Conservation (phyloP, 108 stramenopile species). For the Pinguiococcus pyrenoidosus region DNA sequence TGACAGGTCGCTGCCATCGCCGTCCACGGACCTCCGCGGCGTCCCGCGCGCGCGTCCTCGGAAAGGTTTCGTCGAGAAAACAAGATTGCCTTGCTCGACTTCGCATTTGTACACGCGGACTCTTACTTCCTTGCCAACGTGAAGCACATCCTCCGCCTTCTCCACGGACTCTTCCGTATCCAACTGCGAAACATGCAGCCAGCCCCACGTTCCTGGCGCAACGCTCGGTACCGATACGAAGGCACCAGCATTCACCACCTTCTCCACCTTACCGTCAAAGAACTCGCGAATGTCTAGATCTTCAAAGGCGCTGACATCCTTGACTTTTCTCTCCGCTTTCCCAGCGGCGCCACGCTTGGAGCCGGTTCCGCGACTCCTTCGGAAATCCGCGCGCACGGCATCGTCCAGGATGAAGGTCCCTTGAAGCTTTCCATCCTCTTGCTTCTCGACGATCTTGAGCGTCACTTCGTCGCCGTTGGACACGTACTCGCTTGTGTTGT, state of each 20-base stretch:
- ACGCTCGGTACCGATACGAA: no score
- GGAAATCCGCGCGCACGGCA: neutral
- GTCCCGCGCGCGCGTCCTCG: neutral
- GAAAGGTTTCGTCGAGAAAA: neutral
- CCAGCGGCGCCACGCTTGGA: neutral
- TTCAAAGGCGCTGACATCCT: slow-evolving; percentile 1
- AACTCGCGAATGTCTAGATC: neutral
- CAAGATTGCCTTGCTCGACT: neutral
- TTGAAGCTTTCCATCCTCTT: neutral
- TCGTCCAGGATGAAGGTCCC: neutral
- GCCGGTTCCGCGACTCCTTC: neutral
- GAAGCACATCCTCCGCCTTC: neutral
- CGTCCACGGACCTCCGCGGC: neutral
- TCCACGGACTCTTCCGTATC: neutral
- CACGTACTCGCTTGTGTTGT: neutral
- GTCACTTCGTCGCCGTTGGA: neutral
- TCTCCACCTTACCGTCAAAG: neutral
- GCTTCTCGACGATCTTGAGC: neutral
- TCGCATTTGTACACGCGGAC: slow-evolving; percentile 1
- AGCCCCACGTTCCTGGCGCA: no score
- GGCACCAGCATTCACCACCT: neutral
- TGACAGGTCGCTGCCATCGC: no score
- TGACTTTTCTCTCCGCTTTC: neutral
- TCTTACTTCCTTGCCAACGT: neutral
- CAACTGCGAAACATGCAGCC: neutral